Conservation (phyloP, 352 stramenopile genomes). For the Paralagenidium karlingii region DNA sequence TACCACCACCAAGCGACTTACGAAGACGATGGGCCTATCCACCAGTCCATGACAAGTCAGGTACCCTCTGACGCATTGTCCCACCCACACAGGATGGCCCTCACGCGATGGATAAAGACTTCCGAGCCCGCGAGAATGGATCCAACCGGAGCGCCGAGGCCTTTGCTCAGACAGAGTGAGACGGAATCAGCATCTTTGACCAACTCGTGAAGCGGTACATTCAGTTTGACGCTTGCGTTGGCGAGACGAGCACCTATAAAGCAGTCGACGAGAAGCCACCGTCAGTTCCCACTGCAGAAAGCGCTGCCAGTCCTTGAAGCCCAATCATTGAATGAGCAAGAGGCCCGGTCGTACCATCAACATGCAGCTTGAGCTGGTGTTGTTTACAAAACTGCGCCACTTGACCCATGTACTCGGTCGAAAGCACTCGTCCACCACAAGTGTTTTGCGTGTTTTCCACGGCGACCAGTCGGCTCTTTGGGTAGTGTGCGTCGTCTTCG, state of each 20-base stretch:
- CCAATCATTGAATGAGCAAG: too few relatives aligned
- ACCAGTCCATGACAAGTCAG: neutral
- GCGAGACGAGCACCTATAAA: constrained; percentile 91
- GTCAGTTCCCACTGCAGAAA: neutral
- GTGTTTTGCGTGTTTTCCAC: constrained; percentile 99
- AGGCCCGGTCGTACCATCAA: constrained; percentile 87
- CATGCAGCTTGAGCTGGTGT: constrained; percentile 83
- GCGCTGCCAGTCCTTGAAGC: neutral
- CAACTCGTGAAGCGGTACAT: constrained; percentile 55
- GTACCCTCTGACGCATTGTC: neutral
- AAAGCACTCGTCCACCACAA: constrained; percentile 86
- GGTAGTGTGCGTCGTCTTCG: constrained; percentile 65
- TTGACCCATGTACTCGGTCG: constrained; percentile 66
- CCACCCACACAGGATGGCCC: constrained; percentile 1
- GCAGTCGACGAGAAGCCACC: too few relatives aligned
- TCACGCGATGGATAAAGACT: constrained; percentile 82
- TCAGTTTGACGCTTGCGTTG: constrained; percentile 86
- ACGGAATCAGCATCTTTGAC: constrained; percentile 84
- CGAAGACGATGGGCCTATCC: constrained; percentile 84
- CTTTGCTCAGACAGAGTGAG: constrained; percentile 94
- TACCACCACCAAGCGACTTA: constrained; percentile 95
- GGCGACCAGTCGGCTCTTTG: constrained; percentile 81
- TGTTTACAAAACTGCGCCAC: constrained; percentile 62
- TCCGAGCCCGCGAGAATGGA: constrained; percentile 87
- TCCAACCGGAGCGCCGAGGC: constrained; percentile 89